Evolutionary conservation across 169 alveolate species (phyloP).

Genomic region (Condylostoma magnum): DNA sequence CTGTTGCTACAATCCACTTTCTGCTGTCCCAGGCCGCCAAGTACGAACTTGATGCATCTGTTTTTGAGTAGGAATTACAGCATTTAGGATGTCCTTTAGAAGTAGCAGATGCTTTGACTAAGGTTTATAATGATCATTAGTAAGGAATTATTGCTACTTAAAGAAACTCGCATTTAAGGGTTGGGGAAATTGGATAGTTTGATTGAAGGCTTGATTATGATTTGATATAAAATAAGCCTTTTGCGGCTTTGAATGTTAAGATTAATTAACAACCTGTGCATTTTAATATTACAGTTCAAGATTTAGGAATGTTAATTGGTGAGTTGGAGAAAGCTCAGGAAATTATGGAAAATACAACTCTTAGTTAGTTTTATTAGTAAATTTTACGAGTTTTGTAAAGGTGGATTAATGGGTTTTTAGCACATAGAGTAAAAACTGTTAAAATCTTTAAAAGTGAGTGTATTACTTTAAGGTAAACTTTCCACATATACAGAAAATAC

Average conservation of each 20-base stretch:
- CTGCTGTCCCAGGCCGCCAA: slow-evolving; percentile 9
- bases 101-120: slow-evolving; percentile 7
- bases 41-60: not conserved
- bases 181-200: not conserved
- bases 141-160: not conserved
- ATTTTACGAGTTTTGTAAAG: too few species aligned
- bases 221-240: not conserved
- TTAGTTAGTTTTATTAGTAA: too few species aligned
- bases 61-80: slow-evolving; percentile 9
- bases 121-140: not conserved
- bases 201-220: slow-evolving; percentile 12
- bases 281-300: not conserved
- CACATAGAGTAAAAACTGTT: too few species aligned
- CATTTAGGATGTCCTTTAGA: slow-evolving; percentile 27
- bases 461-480: too few species aligned
- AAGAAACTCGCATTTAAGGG: not conserved
- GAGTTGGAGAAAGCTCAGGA: slow-evolving; percentile 9
- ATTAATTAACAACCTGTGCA: not conserved
- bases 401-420: too few species aligned
- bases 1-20: slow-evolving; percentile 17
- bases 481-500: too few species aligned
- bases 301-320: not conserved
- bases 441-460: too few species aligned
- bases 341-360: slow-evolving; percentile 27
- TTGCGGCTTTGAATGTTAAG: not conserved